Conservation (phyloP, 495 filamentous ascomycete genomes). For the Letharia columbiana region DNA sequence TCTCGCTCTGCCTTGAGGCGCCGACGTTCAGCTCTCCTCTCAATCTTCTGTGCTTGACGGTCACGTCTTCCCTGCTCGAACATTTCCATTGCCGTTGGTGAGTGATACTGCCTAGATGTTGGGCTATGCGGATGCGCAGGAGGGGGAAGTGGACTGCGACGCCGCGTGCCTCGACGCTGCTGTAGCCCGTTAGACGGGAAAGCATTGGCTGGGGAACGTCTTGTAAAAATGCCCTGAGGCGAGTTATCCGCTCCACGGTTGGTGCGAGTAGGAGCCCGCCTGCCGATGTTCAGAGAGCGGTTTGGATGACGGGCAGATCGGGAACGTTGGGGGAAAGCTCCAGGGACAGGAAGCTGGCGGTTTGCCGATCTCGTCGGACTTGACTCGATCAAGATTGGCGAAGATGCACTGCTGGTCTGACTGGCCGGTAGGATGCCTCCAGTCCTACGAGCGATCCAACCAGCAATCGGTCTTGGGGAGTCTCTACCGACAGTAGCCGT, state of each 20-base stretch:
- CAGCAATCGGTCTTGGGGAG: constrained; percentile 2
- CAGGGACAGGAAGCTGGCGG: background rate
- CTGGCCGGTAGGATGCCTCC: background rate
- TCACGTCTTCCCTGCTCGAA: constrained; percentile 2
- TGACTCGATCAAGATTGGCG: constrained; percentile 17
- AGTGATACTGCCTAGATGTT: constrained; percentile 5
- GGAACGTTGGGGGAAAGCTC: background rate
- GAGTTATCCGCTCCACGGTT: constrained; percentile 6
- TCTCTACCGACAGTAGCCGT: constrained; percentile 14
- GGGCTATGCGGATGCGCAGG: constrained; percentile 3
- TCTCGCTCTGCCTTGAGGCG: constrained; percentile 17
- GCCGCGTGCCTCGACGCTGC: constrained; percentile 5
- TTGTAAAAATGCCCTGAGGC: background rate
- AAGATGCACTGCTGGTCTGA: constrained; percentile 6
- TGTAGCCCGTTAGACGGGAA: background rate
- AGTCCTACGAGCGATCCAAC: background rate
- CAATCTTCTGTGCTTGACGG: constrained; percentile 13
- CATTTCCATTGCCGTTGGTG: constrained; percentile 1
- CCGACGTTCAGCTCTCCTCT: constrained; percentile 13
- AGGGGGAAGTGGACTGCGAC: constrained; percentile 2
- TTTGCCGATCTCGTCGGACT: constrained; percentile 9
- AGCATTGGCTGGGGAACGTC: background rate
- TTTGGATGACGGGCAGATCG: background rate
- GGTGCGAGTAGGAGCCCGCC: background rate
- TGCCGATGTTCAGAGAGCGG: background rate